phyloP scores from a whole-genome alignment of 164 flowering plant species.

The Sextonia rubra region DNA sequence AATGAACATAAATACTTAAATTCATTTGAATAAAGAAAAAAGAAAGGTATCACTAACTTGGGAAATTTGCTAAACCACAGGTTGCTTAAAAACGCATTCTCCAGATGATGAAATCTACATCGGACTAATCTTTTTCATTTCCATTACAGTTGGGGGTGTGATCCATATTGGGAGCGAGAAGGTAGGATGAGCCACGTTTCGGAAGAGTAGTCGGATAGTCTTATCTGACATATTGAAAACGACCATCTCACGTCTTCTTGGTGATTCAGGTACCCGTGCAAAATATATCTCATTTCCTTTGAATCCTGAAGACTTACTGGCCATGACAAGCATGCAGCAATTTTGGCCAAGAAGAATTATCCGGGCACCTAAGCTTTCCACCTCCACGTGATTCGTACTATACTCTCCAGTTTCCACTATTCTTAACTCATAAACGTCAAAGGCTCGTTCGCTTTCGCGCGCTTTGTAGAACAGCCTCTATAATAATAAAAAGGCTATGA shows the following conservation, averaged over 20 bases:
- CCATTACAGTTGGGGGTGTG: background rate
- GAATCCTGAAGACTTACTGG: constrained; percentile 35
- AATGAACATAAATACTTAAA: too few relatives aligned
- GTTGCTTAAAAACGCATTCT: too few relatives aligned
- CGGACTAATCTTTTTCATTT: too few relatives aligned
- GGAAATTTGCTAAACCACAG: too few relatives aligned
- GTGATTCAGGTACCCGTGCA: too few relatives aligned
- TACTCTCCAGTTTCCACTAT: constrained; percentile 21
- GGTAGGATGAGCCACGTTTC: constrained; percentile 1
- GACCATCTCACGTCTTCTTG: too few relatives aligned
- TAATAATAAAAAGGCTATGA: constrained; percentile 54
- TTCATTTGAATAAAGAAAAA: too few relatives aligned
- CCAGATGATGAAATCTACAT: too few relatives aligned
- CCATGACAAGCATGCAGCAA: constrained; percentile 47
- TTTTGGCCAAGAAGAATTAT: constrained; percentile 69
- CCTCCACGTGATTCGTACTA: constrained; percentile 19
- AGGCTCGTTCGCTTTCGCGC: constrained; percentile 43
- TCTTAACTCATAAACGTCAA: constrained; percentile 52
- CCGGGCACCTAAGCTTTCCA: constrained; percentile 42
- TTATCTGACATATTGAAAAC: constrained; percentile 16
- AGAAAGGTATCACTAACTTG: too few relatives aligned
- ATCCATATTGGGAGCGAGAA: constrained; percentile 19
- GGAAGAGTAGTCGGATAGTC: background rate
- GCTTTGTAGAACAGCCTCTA: too few relatives aligned
- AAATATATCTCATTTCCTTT: constrained; percentile 57